Evolutionary conservation across 306 rosid species (phyloP).

Genomic region (Urtica urens): DNA sequence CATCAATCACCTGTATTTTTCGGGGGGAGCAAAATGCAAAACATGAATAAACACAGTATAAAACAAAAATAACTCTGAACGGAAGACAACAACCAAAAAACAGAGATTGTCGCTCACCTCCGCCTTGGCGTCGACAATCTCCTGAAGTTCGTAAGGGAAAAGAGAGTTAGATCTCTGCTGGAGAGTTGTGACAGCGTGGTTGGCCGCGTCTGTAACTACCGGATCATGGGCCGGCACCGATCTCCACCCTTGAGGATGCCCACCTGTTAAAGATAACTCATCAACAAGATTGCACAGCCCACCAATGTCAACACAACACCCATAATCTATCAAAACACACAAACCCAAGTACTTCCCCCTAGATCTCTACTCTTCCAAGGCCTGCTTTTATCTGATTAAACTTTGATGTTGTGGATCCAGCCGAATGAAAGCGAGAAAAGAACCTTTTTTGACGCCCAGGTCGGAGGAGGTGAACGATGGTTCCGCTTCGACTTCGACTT

Average conservation of each 20-base stretch:
- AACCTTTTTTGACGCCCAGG: slow-evolving; percentile 64
- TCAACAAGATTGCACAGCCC: too few relatives aligned
- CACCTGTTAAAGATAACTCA: slow-evolving; percentile 22
- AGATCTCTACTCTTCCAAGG: neutral
- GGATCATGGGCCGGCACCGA: slow-evolving; percentile 59
- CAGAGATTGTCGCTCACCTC: slow-evolving; percentile 36
- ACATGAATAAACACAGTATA: too few relatives aligned
- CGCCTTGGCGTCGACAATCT: slow-evolving; percentile 66
- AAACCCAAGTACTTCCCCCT: neutral
- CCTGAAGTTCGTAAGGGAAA: slow-evolving; percentile 55
- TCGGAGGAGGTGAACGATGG: slow-evolving; percentile 42
- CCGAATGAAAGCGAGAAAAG: neutral
- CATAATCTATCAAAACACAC: neutral
- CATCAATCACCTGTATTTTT: slow-evolving; percentile 50
- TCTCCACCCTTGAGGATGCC: slow-evolving; percentile 49
- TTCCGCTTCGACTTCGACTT: too few relatives aligned
- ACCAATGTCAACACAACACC: neutral
- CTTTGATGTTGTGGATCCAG: too few relatives aligned
- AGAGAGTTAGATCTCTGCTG: slow-evolving; percentile 71
- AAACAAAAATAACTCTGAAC: too few relatives aligned
- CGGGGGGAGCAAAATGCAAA: neutral
- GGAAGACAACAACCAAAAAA: neutral
- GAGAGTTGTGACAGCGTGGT: slow-evolving; percentile 59
- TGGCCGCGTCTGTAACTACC: slow-evolving; percentile 70
- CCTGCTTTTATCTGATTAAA: too few relatives aligned